Evolutionary conservation across 176 grass and related monocot species (phyloP).

Genomic region (Triticum urartu): DNA sequence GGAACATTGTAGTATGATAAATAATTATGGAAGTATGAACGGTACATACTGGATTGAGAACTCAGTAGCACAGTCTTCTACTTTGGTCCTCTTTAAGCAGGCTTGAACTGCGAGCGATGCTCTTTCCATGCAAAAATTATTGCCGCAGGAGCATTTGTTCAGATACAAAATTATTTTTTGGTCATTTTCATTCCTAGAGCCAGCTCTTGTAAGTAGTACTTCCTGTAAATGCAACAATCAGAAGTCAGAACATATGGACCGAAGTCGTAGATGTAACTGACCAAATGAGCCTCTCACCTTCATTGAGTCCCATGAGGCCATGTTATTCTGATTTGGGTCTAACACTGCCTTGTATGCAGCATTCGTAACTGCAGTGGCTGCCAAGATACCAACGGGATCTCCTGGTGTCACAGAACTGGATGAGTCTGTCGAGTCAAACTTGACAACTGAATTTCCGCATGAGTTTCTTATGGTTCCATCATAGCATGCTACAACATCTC

Average conservation of each 20-base stretch:
- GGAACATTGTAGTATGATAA: not conserved
- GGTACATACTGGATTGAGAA: slow-evolving; percentile 48
- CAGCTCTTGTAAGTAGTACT: slow-evolving; percentile 48
- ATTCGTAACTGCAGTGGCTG: slow-evolving; percentile 63
- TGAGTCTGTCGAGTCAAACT: slow-evolving; percentile 12
- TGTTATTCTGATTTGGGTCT: slow-evolving; percentile 55
- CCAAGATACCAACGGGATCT: slow-evolving; percentile 65
- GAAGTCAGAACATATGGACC: slow-evolving; percentile 27
- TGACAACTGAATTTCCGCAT: slow-evolving; percentile 42
- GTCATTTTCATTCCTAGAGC: slow-evolving; percentile 29
- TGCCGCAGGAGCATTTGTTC: slow-evolving; percentile 35
- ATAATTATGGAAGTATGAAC: not conserved
- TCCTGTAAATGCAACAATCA: slow-evolving; percentile 41
- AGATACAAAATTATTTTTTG: slow-evolving; percentile 49
- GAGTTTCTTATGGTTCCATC: slow-evolving; percentile 58
- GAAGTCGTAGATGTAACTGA: slow-evolving; percentile 1
- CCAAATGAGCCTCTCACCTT: slow-evolving; percentile 41
- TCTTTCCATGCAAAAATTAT: slow-evolving; percentile 49
- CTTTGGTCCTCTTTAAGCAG: slow-evolving; percentile 48
- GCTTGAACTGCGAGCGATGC: slow-evolving; percentile 36
- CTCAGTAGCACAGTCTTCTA: slow-evolving; percentile 44
- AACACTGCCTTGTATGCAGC: slow-evolving; percentile 66
- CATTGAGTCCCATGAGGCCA: slow-evolving; percentile 52
- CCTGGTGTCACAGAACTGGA: slow-evolving; percentile 40
- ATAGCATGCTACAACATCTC: slow-evolving; percentile 63